phyloP scores from a whole-genome alignment of 2,329 filamentous ascomycete genomes.

The Penicillium sp. region DNA sequence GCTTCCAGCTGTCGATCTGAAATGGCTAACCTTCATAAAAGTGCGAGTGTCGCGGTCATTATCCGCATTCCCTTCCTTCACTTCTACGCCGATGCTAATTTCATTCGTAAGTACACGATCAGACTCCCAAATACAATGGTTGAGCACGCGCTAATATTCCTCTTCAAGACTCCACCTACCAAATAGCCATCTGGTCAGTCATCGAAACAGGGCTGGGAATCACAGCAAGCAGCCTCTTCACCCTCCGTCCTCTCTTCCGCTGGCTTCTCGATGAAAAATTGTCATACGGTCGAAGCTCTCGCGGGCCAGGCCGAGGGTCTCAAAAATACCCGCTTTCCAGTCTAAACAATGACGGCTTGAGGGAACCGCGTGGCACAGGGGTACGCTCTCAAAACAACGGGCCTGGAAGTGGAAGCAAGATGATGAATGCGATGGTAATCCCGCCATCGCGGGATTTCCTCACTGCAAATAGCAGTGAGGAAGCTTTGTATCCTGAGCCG shows the following conservation, averaged over 20 bases:
- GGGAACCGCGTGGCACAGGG: background rate
- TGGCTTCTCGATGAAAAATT: slow-evolving; percentile 15
- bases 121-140: background rate
- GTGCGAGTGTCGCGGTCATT: slow-evolving; percentile 40
- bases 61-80: slow-evolving; percentile 48
- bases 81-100: slow-evolving; percentile 38
- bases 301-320: background rate
- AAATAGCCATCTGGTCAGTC: slow-evolving; percentile 40
- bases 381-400: slow-evolving; percentile 8
- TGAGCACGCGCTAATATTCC: background rate
- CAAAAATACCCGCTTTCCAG: slow-evolving; percentile 4
- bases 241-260: slow-evolving; percentile 47
- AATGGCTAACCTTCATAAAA: background rate
- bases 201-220: slow-evolving; percentile 37
- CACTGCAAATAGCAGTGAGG: slow-evolving; percentile 11
- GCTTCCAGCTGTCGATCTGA: background rate
- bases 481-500: slow-evolving; percentile 9
- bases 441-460: slow-evolving; percentile 4
- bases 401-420: background rate
- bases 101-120: slow-evolving; percentile 26
- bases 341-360: slow-evolving; percentile 4
- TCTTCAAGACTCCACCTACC: slow-evolving; percentile 39
- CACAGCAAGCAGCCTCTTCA: slow-evolving; percentile 49
- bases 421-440: background rate
- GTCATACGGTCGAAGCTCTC: background rate